These are phyloP conservation scores for Eucalyptus erythrocorys DNA, from an alignment of 345 rosid species.

Conservation along the genomic window DNA sequence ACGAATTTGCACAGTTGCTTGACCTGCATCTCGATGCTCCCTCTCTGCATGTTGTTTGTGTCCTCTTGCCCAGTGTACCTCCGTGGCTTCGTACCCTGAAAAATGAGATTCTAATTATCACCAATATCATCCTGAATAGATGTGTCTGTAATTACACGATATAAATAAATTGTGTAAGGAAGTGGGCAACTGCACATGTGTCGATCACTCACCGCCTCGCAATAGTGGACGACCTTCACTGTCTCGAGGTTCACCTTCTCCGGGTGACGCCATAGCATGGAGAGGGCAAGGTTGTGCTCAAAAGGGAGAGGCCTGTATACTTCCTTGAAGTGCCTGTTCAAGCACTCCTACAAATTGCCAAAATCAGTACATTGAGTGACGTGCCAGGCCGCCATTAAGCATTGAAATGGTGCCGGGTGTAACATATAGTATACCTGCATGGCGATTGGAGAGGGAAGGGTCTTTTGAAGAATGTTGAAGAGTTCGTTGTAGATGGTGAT, in stretches of 20 bases:
- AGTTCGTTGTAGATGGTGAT: slow-evolving; percentile 29
- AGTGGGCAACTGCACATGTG: neutral
- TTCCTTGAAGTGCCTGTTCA: slow-evolving; percentile 62
- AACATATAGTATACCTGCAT: slow-evolving; percentile 22
- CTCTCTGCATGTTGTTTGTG: neutral
- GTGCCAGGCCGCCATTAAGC: neutral
- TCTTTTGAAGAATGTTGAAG: slow-evolving; percentile 25
- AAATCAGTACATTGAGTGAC: neutral
- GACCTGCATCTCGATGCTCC: neutral
- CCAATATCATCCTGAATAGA: neutral
- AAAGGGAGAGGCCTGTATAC: slow-evolving; percentile 55
- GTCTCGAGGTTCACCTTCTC: slow-evolving; percentile 61
- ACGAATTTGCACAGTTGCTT: too few relatives aligned
- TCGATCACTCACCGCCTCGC: slow-evolving; percentile 36
- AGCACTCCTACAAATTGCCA: neutral
- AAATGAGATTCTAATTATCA: neutral
- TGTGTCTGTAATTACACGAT: neutral
- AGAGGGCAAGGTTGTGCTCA: slow-evolving; percentile 58
- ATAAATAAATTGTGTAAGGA: neutral
- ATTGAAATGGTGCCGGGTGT: neutral
- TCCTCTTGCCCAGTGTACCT: neutral
- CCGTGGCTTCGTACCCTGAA: neutral
- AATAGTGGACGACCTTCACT: slow-evolving; percentile 74
- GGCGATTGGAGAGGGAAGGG: slow-evolving; percentile 60
- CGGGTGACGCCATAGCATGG: slow-evolving; percentile 93